Conservation (phyloP, 2,329 filamentous ascomycete genomes). For the Fusarium falciforme region DNA sequence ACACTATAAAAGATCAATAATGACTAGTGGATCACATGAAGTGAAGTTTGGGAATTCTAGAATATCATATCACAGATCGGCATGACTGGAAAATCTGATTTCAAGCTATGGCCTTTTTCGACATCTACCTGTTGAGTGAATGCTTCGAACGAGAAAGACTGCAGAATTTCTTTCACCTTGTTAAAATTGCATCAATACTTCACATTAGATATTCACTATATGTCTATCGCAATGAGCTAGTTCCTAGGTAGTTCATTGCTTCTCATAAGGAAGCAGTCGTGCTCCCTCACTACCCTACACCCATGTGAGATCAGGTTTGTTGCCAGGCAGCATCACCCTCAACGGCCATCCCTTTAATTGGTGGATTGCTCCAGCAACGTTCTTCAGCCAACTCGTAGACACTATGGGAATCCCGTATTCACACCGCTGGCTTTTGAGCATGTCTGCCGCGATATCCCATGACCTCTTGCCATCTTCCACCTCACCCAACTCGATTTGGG, state of each 20-base stretch:
- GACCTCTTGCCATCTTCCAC: conserved; percentile 5
- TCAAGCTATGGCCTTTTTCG: too few species aligned
- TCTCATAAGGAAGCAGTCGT: background rate
- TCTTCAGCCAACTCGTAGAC: conserved; percentile 38
- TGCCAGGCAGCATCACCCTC: conserved; percentile 40
- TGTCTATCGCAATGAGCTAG: background rate
- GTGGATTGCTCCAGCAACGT: conserved; percentile 28
- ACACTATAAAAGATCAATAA: background rate
- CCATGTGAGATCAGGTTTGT: conserved; percentile 20
- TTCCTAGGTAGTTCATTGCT: background rate
- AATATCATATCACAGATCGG: background rate
- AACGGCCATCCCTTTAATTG: conserved; percentile 38
- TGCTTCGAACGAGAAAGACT: too few species aligned
- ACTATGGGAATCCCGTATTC: conserved; percentile 41
- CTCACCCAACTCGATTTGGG: conserved; percentile 34
- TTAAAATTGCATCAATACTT: background rate
- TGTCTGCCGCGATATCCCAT: conserved; percentile 27
- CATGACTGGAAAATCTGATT: too few species aligned
- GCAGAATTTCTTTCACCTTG: background rate
- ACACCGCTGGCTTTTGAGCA: conserved; percentile 30
- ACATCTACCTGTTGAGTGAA: too few species aligned
- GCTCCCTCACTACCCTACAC: background rate
- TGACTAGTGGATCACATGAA: background rate
- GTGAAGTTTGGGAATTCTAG: background rate
- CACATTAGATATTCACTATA: background rate